Percentiles rank a stretch among this genome's conserved stretches.
These are phyloP conservation scores for Cryomyces minteri DNA, from an alignment of 495 filamentous ascomycete genomes.

Conservation along the genomic window DNA sequence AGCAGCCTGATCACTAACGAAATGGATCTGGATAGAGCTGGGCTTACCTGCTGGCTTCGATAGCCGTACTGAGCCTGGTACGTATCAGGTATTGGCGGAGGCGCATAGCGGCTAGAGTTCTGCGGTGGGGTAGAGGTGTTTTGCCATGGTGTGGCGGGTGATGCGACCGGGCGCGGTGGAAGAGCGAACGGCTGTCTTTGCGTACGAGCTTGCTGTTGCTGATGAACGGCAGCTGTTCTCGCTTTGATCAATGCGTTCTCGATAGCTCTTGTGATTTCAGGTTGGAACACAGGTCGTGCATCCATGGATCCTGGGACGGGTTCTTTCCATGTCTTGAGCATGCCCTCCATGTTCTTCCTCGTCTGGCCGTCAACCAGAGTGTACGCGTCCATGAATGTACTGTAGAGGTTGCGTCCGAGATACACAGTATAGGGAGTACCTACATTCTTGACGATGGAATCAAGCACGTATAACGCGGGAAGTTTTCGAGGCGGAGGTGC, in stretches of 20 bases:
- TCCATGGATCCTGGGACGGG: constrained; percentile 84
- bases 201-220: constrained; percentile 44
- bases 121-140: constrained; percentile 56
- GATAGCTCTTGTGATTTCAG: constrained; percentile 69
- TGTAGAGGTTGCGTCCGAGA: constrained; percentile 76
- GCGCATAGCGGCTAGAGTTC: constrained; percentile 21
- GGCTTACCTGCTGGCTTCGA: too few relatives aligned
- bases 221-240: constrained; percentile 52
- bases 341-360: constrained; percentile 83
- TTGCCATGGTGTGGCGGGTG: constrained; percentile 32
- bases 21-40: too few relatives aligned
- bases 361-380: constrained; percentile 62
- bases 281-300: constrained; percentile 70
- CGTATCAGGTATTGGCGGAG: constrained; percentile 20
- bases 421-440: constrained; percentile 93
- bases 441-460: constrained; percentile 97
- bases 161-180: constrained; percentile 28
- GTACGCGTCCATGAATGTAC: constrained; percentile 93
- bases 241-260: constrained; percentile 87
- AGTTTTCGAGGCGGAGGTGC: constrained; percentile 70
- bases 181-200: constrained; percentile 46
- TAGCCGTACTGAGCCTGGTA: too few relatives aligned
- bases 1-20: too few relatives aligned
- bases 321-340: constrained; percentile 97
- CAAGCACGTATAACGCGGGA: constrained; percentile 90